Base-by-base conservation (phyloP, 176 grass and related monocot genomes). In the Neostapfia colusana region DNA sequence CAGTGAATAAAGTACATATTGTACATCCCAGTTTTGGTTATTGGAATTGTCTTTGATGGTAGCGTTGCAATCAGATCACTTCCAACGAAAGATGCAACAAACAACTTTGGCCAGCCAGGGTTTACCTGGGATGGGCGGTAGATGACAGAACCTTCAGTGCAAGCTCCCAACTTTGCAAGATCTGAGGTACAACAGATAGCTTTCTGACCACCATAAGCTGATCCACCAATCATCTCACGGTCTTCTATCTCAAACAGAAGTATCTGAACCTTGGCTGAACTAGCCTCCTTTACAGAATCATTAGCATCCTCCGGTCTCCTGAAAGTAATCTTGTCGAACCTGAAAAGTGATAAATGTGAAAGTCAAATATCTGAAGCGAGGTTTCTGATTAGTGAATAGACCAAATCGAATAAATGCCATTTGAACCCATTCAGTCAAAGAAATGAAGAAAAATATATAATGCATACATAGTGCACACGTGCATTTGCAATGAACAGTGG, bases 1-100 rank as follows among this genome's bases (percentile, higher is more conserved):
- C 96, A 99, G 76, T 99, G 91, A 64, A 99, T 86, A 38, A 99
- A 99, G 58, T 99, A 99, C 92, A 99, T 84, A 68, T 99, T 99
- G 74, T 95, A 99, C 96, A 99, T 99, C 62, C 96, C 96, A 78
- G 87, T 92, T 83, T 85, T 89, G 10, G 73, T 80, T 82, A 99
- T 87, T 10, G 85, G 83, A 88, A 99, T 82, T 38, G 80, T 92
- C 63, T 81, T 80, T 13, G 89, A 89, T 24, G 81, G 89, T 26
- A 99, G 76, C 5, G 85, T 90, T 83, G 96, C 78, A 62, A 84
- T 81, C 72, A 81, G 87, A 81, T 92, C 82, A 21, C 79, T 90
- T 82, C 92, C 96, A 64, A 85, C 73, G 59, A 95, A 99, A 49
- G 83, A 90, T 82, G 87, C 92, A 85, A 88, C 74, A 68, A 95